phyloP scores from a whole-genome alignment of 228 moss, liverwort and hornwort genomes.

The Sphagnum fallax region DNA sequence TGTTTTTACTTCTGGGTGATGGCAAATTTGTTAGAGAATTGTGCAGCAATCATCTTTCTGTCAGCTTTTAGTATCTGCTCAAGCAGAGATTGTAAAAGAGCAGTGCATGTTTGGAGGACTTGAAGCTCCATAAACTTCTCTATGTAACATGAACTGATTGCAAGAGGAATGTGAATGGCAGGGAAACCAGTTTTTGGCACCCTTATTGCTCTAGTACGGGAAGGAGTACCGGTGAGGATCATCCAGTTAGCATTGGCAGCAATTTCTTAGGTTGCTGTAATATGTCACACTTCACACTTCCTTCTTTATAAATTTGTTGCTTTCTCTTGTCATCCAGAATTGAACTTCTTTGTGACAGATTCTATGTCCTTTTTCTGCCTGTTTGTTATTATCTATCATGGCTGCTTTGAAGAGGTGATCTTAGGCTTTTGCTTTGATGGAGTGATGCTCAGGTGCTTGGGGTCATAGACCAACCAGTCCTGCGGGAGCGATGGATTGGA shows the following conservation, averaged over 20 bases:
- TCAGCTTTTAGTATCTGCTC: too few species aligned
- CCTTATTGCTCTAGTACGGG: constrained; percentile 72
- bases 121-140: neutral
- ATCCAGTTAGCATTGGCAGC: neutral
- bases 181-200: constrained; percentile 96
- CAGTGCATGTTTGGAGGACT: neutral
- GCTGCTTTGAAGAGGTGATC: too few species aligned
- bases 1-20: too few species aligned
- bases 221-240: constrained; percentile 72
- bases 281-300: neutral
- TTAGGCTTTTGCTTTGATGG: too few species aligned
- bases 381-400: too few species aligned
- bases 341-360: too few species aligned
- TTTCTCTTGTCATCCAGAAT: neutral
- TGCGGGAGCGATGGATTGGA: constrained; percentile 86
- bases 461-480: constrained; percentile 85
- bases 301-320: neutral
- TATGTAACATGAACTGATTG: too few species aligned
- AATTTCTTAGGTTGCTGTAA: neutral
- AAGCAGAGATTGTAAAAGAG: neutral
- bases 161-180: constrained; percentile 15
- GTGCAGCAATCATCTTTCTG: too few species aligned
- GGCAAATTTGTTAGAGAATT: too few species aligned
- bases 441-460: constrained; percentile 49
- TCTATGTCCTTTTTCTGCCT: too few species aligned